These are phyloP conservation scores for Breviolum minutum DNA, from an alignment of 73 alveolate genomes.

Conservation along the genomic window DNA sequence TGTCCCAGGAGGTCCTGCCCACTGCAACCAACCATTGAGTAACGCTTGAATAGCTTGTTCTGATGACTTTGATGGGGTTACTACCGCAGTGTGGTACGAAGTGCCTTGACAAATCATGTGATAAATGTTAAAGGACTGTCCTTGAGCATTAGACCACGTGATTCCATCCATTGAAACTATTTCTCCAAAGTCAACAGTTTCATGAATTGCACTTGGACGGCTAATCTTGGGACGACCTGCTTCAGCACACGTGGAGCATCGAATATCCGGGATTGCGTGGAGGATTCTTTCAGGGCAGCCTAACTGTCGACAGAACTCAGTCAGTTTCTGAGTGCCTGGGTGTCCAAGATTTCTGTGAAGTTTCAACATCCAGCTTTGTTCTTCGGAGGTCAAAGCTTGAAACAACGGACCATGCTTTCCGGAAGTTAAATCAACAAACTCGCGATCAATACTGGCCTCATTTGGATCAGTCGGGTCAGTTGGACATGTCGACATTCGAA, in stretches of 20 bases:
- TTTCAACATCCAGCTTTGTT: background rate
- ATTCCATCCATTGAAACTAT: background rate
- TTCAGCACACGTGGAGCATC: background rate
- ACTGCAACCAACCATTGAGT: background rate
- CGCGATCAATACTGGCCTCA: background rate
- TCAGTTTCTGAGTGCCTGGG: background rate
- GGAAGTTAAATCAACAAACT: background rate
- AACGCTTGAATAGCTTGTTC: background rate
- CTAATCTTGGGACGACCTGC: background rate
- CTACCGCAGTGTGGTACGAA: background rate
- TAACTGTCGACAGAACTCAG: background rate
- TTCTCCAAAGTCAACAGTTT: background rate
- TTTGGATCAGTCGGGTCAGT: background rate
- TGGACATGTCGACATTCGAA: no score
- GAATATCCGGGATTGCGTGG: background rate
- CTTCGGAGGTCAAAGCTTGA: background rate
- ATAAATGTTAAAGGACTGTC: background rate
- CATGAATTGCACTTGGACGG: background rate
- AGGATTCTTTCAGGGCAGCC: background rate
- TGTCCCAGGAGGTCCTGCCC: background rate
- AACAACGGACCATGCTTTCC: background rate
- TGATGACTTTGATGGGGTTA: background rate
- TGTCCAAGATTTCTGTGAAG: background rate
- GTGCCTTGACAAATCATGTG: background rate
- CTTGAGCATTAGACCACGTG: background rate